Conservation (phyloP, 768 basidiomycete genomes). For the Suillus spraguei region DNA sequence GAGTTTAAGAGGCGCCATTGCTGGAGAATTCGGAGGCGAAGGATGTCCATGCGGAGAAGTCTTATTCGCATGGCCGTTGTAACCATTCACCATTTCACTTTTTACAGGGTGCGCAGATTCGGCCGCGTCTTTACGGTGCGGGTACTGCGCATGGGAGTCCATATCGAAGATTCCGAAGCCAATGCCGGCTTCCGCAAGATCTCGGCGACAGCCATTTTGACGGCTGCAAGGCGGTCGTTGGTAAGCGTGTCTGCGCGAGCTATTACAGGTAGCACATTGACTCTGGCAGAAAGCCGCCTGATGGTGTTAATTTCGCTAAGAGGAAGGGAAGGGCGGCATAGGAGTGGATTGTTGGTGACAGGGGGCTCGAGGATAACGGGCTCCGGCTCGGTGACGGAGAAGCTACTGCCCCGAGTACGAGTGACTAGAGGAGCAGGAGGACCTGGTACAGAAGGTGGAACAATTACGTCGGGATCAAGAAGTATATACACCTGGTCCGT, state of each 20-base stretch:
- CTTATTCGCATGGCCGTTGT: constrained; percentile 52
- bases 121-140: constrained; percentile 45
- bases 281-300: constrained; percentile 75
- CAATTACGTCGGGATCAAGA: constrained; percentile 81
- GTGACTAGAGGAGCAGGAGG: constrained; percentile 70
- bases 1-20: constrained; percentile 61
- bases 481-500: constrained; percentile 74
- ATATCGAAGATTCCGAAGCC: constrained; percentile 90
- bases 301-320: constrained; percentile 74
- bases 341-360: constrained; percentile 69
- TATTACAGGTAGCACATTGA: constrained; percentile 88
- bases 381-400: constrained; percentile 71
- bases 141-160: constrained; percentile 56
- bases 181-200: constrained; percentile 83
- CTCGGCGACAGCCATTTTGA: constrained; percentile 81
- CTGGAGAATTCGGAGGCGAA: constrained; percentile 72
- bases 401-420: constrained; percentile 69
- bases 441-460: constrained; percentile 67
- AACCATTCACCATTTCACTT: constrained; percentile 56
- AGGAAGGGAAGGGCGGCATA: constrained; percentile 69
- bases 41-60: constrained; percentile 48
- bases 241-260: constrained; percentile 81
- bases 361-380: constrained; percentile 83
- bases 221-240: constrained; percentile 76
- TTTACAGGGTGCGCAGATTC: constrained; percentile 44